Conservation (phyloP, 1,139 yeast genomes). For the Hansenula lynferdii region DNA sequence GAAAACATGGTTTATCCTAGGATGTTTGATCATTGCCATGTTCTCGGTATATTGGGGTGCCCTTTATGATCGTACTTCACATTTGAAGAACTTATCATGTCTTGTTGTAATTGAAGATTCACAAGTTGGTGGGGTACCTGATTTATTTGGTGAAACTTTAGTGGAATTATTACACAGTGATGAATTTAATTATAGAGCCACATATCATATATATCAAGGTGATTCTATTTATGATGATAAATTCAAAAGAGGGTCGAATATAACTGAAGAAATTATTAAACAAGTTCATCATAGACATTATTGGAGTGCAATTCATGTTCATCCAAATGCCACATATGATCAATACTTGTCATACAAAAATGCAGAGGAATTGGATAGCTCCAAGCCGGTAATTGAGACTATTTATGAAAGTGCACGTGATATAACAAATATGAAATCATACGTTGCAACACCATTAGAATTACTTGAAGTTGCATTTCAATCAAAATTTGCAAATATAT, state of each 20-base stretch:
- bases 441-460: constrained; percentile 36
- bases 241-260: constrained; percentile 31
- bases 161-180: constrained; percentile 25
- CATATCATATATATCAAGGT: constrained; percentile 16
- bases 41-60: constrained; percentile 63
- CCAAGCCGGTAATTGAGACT: constrained; percentile 24
- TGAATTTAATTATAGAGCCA: constrained; percentile 22
- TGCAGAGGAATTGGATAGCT: constrained; percentile 17
- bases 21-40: constrained; percentile 21
- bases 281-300: constrained; percentile 43
- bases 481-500: constrained; percentile 26
- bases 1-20: constrained; percentile 15
- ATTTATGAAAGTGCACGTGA: constrained; percentile 54
- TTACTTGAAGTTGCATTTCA: constrained; percentile 30
- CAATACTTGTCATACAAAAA: constrained; percentile 28
- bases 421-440: constrained; percentile 35
- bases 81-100: constrained; percentile 38
- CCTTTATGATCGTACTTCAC: constrained; percentile 34
- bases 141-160: constrained; percentile 34
- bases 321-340: constrained; percentile 38
- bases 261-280: constrained; percentile 32
- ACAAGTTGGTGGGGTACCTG: constrained; percentile 18
- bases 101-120: constrained; percentile 44
- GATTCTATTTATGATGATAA: constrained; percentile 16
- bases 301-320: constrained; percentile 50